Conservation (phyloP, 768 basidiomycete genomes). For the Suillus ampliporus region DNA sequence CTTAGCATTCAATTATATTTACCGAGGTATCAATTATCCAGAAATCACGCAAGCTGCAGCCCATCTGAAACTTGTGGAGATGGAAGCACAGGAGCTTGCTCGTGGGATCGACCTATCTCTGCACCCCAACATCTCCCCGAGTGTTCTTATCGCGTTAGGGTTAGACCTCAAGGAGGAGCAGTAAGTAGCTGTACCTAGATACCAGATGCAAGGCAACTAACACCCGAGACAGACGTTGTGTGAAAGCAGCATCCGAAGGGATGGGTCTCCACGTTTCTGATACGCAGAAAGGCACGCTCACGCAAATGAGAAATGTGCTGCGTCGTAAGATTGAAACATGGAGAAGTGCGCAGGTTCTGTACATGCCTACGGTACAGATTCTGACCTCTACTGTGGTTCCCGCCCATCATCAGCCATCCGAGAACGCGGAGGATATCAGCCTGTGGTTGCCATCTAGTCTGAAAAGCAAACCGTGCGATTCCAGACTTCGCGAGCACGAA, state of each 20-base stretch:
- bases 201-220: background rate
- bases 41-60: background rate
- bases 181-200: slow-evolving; percentile 8
- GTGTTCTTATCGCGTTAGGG: slow-evolving; percentile 16
- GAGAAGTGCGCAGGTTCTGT: background rate
- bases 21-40: background rate
- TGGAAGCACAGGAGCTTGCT: slow-evolving; percentile 11
- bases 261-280: background rate
- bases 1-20: background rate
- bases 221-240: background rate
- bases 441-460: slow-evolving; percentile 15
- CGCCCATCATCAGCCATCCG: background rate
- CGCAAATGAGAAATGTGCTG: background rate
- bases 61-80: slow-evolving; percentile 12
- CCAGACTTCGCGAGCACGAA: background rate
- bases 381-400: background rate
- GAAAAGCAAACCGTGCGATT: background rate
- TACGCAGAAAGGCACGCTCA: background rate
- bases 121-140: slow-evolving; percentile 13
- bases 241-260: background rate
- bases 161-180: slow-evolving; percentile 24
- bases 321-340: background rate
- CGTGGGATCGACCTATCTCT: slow-evolving; percentile 1
- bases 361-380: background rate
- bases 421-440: slow-evolving; percentile 1